Conservation (phyloP, 2,329 filamentous ascomycete species). For the Zymoseptoria pseudotritici region DNA sequence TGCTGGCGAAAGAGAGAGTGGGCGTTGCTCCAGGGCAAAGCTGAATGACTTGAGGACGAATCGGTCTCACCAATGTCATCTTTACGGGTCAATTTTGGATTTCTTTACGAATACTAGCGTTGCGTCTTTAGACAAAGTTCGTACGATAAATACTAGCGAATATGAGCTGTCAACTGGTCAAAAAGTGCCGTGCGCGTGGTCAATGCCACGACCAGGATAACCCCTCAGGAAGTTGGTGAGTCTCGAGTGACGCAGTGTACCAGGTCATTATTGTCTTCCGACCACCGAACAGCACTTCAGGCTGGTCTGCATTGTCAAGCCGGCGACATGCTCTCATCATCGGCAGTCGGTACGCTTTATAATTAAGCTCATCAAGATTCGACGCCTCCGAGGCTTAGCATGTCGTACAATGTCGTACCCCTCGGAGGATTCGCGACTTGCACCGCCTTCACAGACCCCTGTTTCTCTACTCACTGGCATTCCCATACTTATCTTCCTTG, state of each 20-base stretch:
- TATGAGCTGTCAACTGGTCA: background rate
- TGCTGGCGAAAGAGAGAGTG: slow-evolving; percentile 89
- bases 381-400: background rate
- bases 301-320: background rate
- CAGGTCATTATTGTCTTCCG: background rate
- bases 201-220: background rate
- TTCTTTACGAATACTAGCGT: background rate
- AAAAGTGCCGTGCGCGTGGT: background rate
- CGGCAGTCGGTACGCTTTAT: background rate
- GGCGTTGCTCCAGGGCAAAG: slow-evolving; percentile 53
- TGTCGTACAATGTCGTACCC: background rate
- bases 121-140: background rate
- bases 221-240: too few species aligned
- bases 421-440: background rate
- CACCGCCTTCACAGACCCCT: background rate
- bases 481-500: background rate
- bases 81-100: background rate
- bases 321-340: background rate
- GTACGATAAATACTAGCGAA: background rate
- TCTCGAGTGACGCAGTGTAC: background rate
- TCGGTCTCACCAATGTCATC: background rate
- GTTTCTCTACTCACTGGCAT: background rate
- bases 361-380: background rate
- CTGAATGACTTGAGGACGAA: background rate
- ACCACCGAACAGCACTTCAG: background rate